Conservation (phyloP, 2,329 filamentous ascomycete genomes). For the Alternaria sp. region DNA sequence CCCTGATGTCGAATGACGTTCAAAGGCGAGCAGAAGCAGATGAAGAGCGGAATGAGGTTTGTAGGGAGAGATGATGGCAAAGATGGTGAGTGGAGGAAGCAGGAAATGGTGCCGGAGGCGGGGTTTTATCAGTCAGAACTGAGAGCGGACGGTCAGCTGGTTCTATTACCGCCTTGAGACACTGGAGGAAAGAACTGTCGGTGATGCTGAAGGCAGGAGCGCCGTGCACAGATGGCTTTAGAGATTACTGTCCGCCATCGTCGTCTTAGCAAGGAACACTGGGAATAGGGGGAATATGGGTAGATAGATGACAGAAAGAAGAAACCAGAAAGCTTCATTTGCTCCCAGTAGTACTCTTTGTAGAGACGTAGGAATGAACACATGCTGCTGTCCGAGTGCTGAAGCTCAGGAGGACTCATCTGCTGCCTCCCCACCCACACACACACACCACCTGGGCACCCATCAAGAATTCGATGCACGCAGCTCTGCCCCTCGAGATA, state of each 20-base stretch:
- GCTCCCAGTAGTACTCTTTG: background rate
- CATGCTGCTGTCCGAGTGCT: constrained; percentile 10
- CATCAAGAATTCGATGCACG: constrained; percentile 6
- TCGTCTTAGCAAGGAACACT: constrained; percentile 31
- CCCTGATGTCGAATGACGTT: background rate
- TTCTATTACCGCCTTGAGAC: constrained; percentile 15
- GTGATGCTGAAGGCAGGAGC: constrained; percentile 27
- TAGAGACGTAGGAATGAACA: constrained; percentile 1
- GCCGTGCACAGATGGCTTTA: constrained; percentile 28
- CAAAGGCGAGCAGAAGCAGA: constrained; percentile 2
- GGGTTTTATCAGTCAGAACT: constrained; percentile 17
- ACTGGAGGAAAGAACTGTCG: constrained; percentile 23
- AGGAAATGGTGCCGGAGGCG: constrained; percentile 18
- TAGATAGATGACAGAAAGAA: constrained; percentile 5
- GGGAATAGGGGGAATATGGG: constrained; percentile 2
- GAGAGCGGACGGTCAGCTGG: constrained; percentile 26
- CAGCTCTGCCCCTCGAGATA: background rate
- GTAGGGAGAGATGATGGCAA: constrained; percentile 15
- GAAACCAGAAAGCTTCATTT: constrained; percentile 8
- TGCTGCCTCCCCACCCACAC: background rate
- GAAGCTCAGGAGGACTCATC: background rate
- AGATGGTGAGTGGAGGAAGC: constrained; percentile 12
- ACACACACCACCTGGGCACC: background rate
- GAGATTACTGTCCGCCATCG: constrained; percentile 39
- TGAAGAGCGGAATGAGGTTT: constrained; percentile 8